phyloP scores from a whole-genome alignment of 2,329 filamentous ascomycete genomes.

The Fusarium sp. region DNA sequence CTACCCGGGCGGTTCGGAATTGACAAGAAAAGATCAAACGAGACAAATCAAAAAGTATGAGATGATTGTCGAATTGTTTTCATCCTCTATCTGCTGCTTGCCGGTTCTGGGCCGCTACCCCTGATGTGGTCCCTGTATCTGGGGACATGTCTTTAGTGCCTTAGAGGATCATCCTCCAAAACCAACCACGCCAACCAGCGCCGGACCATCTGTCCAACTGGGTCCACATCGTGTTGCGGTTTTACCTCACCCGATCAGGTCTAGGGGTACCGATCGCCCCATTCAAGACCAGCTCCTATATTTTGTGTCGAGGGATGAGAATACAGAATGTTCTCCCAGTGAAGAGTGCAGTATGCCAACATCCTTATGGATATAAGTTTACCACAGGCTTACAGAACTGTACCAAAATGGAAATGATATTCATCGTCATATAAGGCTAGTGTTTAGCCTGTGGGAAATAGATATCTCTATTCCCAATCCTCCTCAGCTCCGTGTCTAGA shows the following conservation, averaged over 20 bases:
- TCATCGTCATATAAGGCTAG: background rate
- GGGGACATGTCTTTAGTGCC: conserved; percentile 34
- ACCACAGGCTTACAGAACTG: background rate
- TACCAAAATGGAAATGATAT: background rate
- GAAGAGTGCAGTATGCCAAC: background rate
- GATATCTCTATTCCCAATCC: background rate
- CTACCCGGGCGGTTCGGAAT: conserved; percentile 6
- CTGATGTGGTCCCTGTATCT: conserved; percentile 43
- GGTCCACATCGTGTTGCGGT: conserved; percentile 39
- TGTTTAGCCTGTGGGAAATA: background rate
- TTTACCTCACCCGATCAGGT: conserved; percentile 44
- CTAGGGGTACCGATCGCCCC: conserved; percentile 39
- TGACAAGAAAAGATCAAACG: conserved; percentile 30
- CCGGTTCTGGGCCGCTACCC: conserved; percentile 38
- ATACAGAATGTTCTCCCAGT: background rate
- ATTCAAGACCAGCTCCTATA: conserved; percentile 25
- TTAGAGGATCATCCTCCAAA: conserved; percentile 43
- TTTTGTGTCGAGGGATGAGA: conserved; percentile 3
- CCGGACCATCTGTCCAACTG: conserved; percentile 31
- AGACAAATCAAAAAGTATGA: conserved; percentile 8
- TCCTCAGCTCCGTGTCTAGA: background rate
- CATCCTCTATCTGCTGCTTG: conserved; percentile 9
- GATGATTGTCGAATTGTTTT: conserved; percentile 18
- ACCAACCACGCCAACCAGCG: conserved; percentile 46
- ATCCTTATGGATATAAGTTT: background rate